phyloP scores from a whole-genome alignment of 2,329 filamentous ascomycete species.

The Microcyclosporella mali region DNA sequence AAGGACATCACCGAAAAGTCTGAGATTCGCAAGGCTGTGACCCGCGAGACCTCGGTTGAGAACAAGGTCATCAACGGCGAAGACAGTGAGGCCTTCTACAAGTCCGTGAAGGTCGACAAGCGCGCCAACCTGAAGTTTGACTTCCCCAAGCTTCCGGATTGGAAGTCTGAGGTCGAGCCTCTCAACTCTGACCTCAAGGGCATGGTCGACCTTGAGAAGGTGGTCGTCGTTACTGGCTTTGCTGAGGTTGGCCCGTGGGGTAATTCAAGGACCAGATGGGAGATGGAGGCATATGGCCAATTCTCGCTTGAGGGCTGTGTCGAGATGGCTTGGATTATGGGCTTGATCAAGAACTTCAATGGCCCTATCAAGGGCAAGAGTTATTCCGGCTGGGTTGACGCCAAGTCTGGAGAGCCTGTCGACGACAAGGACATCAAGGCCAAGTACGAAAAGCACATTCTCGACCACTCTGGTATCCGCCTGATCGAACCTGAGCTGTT shows the following conservation, averaged over 20 bases:
- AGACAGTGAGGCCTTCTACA: conserved; percentile 84
- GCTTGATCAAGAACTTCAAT: conserved; percentile 97
- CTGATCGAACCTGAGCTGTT: conserved; percentile 97
- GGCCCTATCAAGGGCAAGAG: conserved; percentile 91
- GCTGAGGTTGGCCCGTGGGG: conserved; percentile 96
- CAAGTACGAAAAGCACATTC: conserved; percentile 94
- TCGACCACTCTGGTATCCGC: conserved; percentile 95
- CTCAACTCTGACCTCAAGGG: conserved; percentile 85
- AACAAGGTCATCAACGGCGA: conserved; percentile 97
- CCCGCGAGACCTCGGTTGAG: conserved; percentile 91
- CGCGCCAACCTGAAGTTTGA: conserved; percentile 97
- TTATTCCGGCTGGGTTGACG: conserved; percentile 94
- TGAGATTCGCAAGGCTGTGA: conserved; percentile 86
- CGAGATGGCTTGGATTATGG: conserved; percentile 99
- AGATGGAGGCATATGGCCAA: conserved; percentile 95
- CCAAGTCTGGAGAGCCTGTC: conserved; percentile 88
- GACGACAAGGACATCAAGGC: conserved; percentile 97
- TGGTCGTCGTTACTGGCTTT: conserved; percentile 95
- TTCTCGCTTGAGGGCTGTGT: conserved; percentile 97
- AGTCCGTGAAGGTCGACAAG: conserved; percentile 86
- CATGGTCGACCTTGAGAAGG: conserved; percentile 98
- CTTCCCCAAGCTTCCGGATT: conserved; percentile 84
- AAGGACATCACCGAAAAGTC: conserved; percentile 94
- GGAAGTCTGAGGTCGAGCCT: conserved; percentile 83
- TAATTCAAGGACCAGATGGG: conserved; percentile 96